Percentiles rank a stretch among this genome's conserved stretches.
These are phyloP conservation scores for Scedosporium apiospermum DNA, from an alignment of 2,329 filamentous ascomycete species.

Conservation along the genomic window DNA sequence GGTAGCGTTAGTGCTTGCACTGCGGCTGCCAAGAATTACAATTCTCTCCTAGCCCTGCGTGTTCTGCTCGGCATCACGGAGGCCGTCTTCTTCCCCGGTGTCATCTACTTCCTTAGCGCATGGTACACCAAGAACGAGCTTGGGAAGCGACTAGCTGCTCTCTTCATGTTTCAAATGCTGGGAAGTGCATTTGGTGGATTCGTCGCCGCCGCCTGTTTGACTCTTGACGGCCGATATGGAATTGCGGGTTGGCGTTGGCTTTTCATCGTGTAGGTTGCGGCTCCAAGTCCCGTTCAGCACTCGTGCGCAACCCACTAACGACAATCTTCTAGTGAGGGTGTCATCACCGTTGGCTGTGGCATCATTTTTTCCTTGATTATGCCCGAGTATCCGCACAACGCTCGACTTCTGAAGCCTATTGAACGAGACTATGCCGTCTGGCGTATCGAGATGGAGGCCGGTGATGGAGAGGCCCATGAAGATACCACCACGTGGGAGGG, in stretches of 20 bases:
- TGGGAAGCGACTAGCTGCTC: slow-evolving; percentile 23
- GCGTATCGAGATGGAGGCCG: slow-evolving; percentile 54
- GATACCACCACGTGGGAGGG: slow-evolving; percentile 46
- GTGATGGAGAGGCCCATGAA: slow-evolving; percentile 49
- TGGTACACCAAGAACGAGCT: slow-evolving; percentile 31
- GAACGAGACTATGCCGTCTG: slow-evolving; percentile 48
- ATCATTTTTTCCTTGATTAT: slow-evolving; percentile 44
- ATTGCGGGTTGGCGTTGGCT: slow-evolving; percentile 44
- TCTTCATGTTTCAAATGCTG: slow-evolving; percentile 25
- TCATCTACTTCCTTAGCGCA: slow-evolving; percentile 28
- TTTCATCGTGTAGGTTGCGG: slow-evolving; percentile 27
- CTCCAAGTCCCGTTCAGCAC: no score
- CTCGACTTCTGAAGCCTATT: slow-evolving; percentile 12
- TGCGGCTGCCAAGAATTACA: slow-evolving; percentile 23
- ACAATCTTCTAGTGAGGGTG: slow-evolving; percentile 37
- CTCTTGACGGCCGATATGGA: slow-evolving; percentile 33
- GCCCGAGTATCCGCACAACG: slow-evolving; percentile 43
- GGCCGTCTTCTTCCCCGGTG: slow-evolving; percentile 28
- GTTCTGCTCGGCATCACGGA: slow-evolving; percentile 26
- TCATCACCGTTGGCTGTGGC: slow-evolving; percentile 52
- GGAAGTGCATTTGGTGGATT: slow-evolving; percentile 40
- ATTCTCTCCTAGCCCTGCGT: slow-evolving; percentile 22
- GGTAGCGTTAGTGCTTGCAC: slow-evolving; percentile 31
- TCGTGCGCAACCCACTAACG: not conserved
- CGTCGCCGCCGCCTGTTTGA: slow-evolving; percentile 37